Conservation (phyloP, 257 asterid genomes). For the Solanum chmielewskii region DNA sequence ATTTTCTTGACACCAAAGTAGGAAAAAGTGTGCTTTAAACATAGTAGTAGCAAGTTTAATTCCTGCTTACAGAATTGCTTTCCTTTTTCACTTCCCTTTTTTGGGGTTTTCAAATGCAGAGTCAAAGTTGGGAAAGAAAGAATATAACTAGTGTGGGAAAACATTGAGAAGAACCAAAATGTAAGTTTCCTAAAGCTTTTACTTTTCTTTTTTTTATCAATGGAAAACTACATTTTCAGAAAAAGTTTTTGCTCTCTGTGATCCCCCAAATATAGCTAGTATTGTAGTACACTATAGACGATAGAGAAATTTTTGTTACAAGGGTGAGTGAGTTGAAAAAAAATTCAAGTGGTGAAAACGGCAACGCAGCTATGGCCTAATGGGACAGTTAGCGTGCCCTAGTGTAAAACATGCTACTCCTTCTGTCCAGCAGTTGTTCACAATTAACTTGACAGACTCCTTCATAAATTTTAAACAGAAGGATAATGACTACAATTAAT, state of each 20-base stretch:
- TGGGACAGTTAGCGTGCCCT: neutral
- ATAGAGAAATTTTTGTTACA: neutral
- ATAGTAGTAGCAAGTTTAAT: neutral
- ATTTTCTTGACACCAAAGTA: neutral
- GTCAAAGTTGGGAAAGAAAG: neutral
- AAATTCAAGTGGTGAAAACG: neutral
- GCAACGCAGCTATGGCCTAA: neutral
- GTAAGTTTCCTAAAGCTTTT: neutral
- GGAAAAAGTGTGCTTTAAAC: neutral
- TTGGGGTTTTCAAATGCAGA: neutral
- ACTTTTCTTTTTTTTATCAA: neutral
- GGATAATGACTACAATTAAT: too few species aligned
- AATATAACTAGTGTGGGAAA: neutral
- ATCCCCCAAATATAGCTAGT: neutral
- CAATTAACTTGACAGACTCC: too few species aligned
- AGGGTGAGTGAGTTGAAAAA: too few species aligned
- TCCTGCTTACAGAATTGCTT: neutral
- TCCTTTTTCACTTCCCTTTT: neutral
- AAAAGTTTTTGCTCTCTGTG: neutral
- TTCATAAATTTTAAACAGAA: too few species aligned
- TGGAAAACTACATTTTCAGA: neutral
- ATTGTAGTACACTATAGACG: neutral
- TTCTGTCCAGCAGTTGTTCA: too few species aligned
- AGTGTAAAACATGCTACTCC: neutral
- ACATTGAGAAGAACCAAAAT: neutral